Conservation (phyloP, 495 filamentous ascomycete species). For the Tuber umbilicatum region DNA sequence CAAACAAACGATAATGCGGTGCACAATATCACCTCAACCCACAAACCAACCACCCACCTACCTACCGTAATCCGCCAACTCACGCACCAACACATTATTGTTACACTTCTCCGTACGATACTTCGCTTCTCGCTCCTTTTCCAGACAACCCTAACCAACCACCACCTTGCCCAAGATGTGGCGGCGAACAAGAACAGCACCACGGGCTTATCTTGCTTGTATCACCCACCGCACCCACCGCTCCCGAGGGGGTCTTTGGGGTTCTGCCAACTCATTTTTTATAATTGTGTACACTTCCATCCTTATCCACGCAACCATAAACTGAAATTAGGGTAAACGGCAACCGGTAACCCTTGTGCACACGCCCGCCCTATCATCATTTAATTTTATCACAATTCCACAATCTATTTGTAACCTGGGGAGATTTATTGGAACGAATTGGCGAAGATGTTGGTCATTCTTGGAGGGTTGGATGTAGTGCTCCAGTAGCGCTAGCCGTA, state of each 20-base stretch:
- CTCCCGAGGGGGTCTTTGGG: neutral
- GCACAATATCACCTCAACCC: neutral
- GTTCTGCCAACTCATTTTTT: slow-evolving; percentile 2
- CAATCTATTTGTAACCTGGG: neutral
- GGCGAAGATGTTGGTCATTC: neutral
- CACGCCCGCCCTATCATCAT: neutral
- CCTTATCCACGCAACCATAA: neutral
- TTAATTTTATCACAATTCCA: slow-evolving; percentile 3
- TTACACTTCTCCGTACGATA: neutral
- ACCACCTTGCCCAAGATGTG: neutral
- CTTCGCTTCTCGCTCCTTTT: neutral
- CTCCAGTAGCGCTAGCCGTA: neutral
- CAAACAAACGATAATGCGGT: neutral
- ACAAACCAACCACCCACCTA: neutral
- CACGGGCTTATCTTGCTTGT: slow-evolving; percentile 2
- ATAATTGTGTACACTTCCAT: neutral
- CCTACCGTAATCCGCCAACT: neutral
- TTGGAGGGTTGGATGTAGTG: neutral
- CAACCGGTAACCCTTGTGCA: neutral
- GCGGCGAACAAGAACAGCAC: slow-evolving; percentile 2
- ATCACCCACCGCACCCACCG: neutral
- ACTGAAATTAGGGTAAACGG: neutral
- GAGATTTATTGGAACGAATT: neutral
- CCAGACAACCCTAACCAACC: neutral
- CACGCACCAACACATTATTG: slow-evolving; percentile 1